Evolutionary conservation across 2,329 filamentous ascomycete species (phyloP).

Genomic region (Cercospora citrullina): DNA sequence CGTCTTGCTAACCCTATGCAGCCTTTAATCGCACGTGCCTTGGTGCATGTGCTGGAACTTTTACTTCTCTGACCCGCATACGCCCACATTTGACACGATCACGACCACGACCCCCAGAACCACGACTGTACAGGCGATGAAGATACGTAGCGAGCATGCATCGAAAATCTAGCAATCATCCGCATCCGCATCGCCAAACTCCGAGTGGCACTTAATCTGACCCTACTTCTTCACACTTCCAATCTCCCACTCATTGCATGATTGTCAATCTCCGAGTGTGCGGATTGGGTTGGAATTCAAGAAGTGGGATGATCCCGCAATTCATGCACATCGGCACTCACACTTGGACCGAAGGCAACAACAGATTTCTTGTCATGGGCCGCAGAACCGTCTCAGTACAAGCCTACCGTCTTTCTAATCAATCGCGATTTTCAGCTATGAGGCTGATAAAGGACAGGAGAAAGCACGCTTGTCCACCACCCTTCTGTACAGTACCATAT

Average conservation of each 20-base stretch:
- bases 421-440: not conserved
- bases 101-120: constrained; percentile 1
- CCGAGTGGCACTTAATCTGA: not conserved
- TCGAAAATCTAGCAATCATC: constrained; percentile 22
- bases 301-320: not conserved
- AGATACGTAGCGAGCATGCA: constrained; percentile 14
- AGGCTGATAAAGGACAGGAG: not conserved
- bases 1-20: constrained; percentile 25
- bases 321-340: not conserved
- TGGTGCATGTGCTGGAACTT: constrained; percentile 31
- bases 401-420: not conserved
- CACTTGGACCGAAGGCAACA: not conserved
- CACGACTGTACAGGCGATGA: constrained; percentile 22
- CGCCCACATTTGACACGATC: not conserved
- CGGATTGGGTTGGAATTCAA: not conserved
- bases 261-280: not conserved
- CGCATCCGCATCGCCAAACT: not conserved
- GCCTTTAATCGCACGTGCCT: constrained; percentile 31
- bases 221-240: not conserved
- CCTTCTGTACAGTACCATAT: not conserved
- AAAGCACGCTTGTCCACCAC: not conserved
- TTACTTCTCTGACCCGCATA: constrained; percentile 26
- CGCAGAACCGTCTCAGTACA: not conserved
- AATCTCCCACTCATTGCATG: not conserved
- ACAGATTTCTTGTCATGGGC: not conserved